Conservation (phyloP, 129 eudicot genomes). For the Chrysanthemum makinoi region DNA sequence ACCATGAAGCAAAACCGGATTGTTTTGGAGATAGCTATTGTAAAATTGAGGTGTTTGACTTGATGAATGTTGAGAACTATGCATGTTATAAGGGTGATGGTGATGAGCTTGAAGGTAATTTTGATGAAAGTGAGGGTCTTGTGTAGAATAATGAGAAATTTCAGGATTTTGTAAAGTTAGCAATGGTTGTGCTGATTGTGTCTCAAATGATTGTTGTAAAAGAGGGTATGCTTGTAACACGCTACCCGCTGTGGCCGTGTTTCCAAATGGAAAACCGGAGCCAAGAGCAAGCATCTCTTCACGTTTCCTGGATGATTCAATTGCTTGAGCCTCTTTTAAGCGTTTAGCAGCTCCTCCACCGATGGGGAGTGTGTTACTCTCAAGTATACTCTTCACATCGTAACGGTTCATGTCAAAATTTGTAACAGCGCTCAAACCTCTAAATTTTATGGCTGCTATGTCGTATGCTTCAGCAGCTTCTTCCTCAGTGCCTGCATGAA, state of each 20-base stretch:
- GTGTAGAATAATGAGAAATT: slow-evolving; percentile 49
- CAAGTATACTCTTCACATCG: slow-evolving; percentile 90
- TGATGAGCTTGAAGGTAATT: slow-evolving; percentile 64
- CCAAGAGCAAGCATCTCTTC: slow-evolving; percentile 79
- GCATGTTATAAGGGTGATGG: slow-evolving; percentile 61
- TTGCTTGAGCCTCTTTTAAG: too few relatives aligned
- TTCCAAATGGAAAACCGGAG: slow-evolving; percentile 50
- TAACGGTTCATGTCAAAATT: slow-evolving; percentile 98
- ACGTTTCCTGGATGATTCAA: slow-evolving; percentile 80
- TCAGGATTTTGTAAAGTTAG: slow-evolving; percentile 76
- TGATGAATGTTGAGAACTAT: slow-evolving; percentile 45
- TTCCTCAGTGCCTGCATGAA: slow-evolving; percentile 77
- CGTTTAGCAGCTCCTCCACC: slow-evolving; percentile 97
- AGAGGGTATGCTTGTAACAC: slow-evolving; percentile 67
- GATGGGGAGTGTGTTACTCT: slow-evolving; percentile 87
- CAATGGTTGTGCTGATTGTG: slow-evolving; percentile 59
- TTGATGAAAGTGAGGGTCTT: slow-evolving; percentile 56
- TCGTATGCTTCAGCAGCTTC: slow-evolving; percentile 98
- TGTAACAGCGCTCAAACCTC: slow-evolving; percentile 96
- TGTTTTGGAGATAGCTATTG: slow-evolving; percentile 52
- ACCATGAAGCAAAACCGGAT: slow-evolving; percentile 78
- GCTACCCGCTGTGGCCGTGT: slow-evolving; percentile 35
- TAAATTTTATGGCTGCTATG: slow-evolving; percentile 91
- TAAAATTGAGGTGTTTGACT: slow-evolving; percentile 46
- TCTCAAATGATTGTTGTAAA: slow-evolving; percentile 61